phyloP scores from a whole-genome alignment of 495 filamentous ascomycete genomes.

The Hypoxylon rickii region DNA sequence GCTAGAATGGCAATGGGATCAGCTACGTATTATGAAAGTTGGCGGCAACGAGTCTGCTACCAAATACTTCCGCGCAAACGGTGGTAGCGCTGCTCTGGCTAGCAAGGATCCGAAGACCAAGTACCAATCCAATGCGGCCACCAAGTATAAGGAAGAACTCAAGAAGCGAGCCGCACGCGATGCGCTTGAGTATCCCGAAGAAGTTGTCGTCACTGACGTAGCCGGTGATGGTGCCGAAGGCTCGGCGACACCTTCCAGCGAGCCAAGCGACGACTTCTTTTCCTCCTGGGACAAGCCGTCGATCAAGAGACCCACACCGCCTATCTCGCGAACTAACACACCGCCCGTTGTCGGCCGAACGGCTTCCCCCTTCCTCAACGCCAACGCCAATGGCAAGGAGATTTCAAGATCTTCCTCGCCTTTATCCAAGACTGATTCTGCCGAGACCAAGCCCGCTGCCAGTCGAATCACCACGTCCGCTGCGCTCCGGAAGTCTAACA shows the following conservation, averaged over 20 bases:
- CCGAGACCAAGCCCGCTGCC: constrained; percentile 52
- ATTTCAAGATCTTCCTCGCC: constrained; percentile 78
- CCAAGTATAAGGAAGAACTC: constrained; percentile 96
- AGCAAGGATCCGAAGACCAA: constrained; percentile 97
- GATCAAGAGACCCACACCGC: constrained; percentile 95
- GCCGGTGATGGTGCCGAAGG: constrained; percentile 63
- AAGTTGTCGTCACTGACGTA: constrained; percentile 83
- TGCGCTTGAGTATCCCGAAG: constrained; percentile 80
- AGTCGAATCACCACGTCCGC: constrained; percentile 75
- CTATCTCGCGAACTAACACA: constrained; percentile 87
- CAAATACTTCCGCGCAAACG: constrained; percentile 95
- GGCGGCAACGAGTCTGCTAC: constrained; percentile 98
- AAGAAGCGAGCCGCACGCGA: constrained; percentile 81
- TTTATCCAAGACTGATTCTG: constrained; percentile 62
- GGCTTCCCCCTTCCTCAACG: constrained; percentile 84
- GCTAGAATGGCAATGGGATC: constrained; percentile 98
- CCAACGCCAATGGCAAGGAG: constrained; percentile 70
- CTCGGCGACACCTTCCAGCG: constrained; percentile 72
- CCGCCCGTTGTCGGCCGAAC: constrained; percentile 84
- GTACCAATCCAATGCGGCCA: constrained; percentile 86
- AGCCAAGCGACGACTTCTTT: constrained; percentile 93
- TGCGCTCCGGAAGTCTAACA: constrained; percentile 72
- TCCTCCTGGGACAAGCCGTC: constrained; percentile 98
- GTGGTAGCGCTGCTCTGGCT: constrained; percentile 87
- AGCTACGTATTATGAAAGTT: constrained; percentile 96